A percentile compares a stretch with the other conserved stretches of the same genome.
Evolutionary conservation across 345 rosid genomes (phyloP).

Genomic region (Cardamine occulta): DNA sequence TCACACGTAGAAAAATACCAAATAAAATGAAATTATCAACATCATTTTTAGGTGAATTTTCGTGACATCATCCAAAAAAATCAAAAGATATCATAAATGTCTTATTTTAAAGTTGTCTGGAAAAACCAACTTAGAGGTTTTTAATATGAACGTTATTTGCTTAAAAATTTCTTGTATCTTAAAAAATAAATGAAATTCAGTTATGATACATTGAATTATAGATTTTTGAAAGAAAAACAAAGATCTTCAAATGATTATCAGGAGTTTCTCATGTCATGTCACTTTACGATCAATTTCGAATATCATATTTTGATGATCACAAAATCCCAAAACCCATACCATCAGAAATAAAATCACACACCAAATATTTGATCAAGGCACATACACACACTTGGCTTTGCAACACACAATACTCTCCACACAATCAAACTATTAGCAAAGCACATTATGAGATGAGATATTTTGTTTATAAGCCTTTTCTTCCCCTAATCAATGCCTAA

Average conservation of each 20-base stretch:
- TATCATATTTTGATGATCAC: slow-evolving; percentile 23
- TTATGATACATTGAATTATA: too few relatives aligned
- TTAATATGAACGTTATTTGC: too few relatives aligned
- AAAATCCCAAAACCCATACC: slow-evolving; percentile 11
- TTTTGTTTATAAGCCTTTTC: background rate
- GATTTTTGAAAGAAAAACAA: too few relatives aligned
- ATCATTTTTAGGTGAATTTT: too few relatives aligned
- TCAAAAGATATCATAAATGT: too few relatives aligned
- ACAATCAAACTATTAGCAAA: slow-evolving; percentile 36
- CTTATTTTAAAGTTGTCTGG: too few relatives aligned
- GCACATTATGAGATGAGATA: background rate
- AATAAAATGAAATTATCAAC: too few relatives aligned
- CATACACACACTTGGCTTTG: slow-evolving; percentile 14
- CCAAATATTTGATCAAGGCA: slow-evolving; percentile 17
- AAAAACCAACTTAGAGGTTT: too few relatives aligned
- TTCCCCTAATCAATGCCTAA: slow-evolving; percentile 28
- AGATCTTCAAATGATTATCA: slow-evolving; percentile 7
- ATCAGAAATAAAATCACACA: slow-evolving; percentile 18
- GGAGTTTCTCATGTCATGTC: slow-evolving; percentile 23
- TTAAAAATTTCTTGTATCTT: too few relatives aligned
- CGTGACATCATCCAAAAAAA: too few relatives aligned
- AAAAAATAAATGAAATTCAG: too few relatives aligned
- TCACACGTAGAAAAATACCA: too few relatives aligned
- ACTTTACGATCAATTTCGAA: background rate
- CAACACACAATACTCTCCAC: background rate